These are phyloP conservation scores for Plasmodium gonderi DNA, from an alignment of 169 alveolate genomes.

Conservation along the genomic window DNA sequence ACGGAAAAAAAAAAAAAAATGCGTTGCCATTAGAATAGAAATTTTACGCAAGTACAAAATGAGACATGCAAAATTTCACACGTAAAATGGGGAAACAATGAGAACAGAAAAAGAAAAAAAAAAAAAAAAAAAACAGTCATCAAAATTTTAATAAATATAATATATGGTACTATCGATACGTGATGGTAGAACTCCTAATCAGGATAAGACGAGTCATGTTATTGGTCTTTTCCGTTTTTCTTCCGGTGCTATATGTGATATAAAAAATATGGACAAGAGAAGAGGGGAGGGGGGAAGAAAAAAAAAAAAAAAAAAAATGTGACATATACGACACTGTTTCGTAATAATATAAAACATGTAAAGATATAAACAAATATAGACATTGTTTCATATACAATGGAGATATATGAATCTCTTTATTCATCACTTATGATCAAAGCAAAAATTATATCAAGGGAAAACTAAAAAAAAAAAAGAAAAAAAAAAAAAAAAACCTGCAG, in stretches of 20 bases:
- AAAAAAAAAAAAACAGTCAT: too few species aligned
- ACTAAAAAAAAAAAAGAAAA: neutral
- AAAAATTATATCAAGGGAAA: neutral
- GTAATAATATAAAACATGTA: neutral
- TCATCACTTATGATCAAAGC: neutral
- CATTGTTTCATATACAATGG: neutral
- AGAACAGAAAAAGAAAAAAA: too few species aligned
- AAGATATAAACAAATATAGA: neutral
- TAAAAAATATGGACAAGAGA: too few species aligned
- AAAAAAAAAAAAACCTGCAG: conserved; percentile 37
- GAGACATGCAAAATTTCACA: too few species aligned
- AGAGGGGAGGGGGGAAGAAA: neutral
- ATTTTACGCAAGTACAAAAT: too few species aligned
- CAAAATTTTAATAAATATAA: neutral
- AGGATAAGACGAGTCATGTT: neutral
- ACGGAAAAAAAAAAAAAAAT: neutral
- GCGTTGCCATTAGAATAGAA: too few species aligned
- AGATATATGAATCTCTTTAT: neutral
- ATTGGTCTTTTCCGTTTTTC: conserved; percentile 52
- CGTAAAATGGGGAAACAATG: too few species aligned
- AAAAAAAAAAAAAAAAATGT: neutral
- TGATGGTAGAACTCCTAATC: neutral
- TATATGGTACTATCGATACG: too few species aligned
- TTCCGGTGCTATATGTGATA: conserved; percentile 73
- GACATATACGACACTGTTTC: neutral